Base-by-base conservation (phyloP, 1,284 basidiomycete species). In the Moesziomyces sp. region DNA sequence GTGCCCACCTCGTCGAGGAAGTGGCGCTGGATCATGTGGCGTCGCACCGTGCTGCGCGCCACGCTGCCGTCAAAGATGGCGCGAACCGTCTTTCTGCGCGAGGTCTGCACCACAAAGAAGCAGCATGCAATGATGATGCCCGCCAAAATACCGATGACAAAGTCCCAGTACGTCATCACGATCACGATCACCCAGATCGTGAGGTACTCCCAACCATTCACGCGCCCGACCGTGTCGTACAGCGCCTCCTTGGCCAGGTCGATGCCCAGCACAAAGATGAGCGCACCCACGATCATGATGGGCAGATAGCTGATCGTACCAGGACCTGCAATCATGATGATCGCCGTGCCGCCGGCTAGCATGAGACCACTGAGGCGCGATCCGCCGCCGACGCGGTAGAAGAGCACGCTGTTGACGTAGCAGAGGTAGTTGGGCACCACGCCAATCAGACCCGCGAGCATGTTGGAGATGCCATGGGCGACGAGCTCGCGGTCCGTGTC, bases 41-140 rank as follows among this genome's bases (percentile, higher is more conserved):
- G 87, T 6, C 96, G 90, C 1, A 98, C 96, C 1, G 95, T 94
- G 8, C 94, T 97, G 84, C 94, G 68, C 8, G 83, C 83, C 5
- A 78, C 67, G 21, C 70, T 75, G 16, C 83, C 83, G 52, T 82
- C 79, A 51, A 84, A 74, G 44, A 81, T 74, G 18, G 82, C 72
- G 8, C 81, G 72, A 6, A 84, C 77, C 26, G 75, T 80, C 63
- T 77, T 79, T 3, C 80, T 46, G 4, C 95, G 89, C 63, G 98
- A 94, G 61, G 94, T 96, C 80, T 97, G 93, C 3, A 98, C 88
- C 23, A 99, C 97, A 81, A 99, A 98, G 87, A 97, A 97, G 84
- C 97, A 89, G 82, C 92, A 97, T 70, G 93, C 93, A 58, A 94
- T 89, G 59, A 96, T 86, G 79, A 97, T 93, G 13, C 96, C 97